These are phyloP conservation scores for Dioscorea dumetorum DNA, from an alignment of 106 monocot genomes.

Conservation along the genomic window DNA sequence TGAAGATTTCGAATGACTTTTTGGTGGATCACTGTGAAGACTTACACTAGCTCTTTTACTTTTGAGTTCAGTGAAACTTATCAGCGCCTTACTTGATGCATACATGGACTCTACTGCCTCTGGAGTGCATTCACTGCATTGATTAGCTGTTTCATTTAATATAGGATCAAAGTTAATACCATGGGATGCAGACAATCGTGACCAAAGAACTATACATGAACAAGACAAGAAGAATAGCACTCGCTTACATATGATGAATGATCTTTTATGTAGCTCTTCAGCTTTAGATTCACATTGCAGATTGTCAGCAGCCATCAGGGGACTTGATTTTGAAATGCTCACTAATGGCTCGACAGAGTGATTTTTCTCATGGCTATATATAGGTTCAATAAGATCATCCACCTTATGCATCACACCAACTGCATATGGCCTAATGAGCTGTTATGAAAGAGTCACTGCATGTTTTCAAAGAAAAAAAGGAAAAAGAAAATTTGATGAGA, in stretches of 20 bases:
- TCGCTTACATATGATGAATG: slow-evolving; percentile 28
- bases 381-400: slow-evolving; percentile 24
- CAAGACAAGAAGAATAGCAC: background rate
- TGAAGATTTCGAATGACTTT: slow-evolving; percentile 28
- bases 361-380: slow-evolving; percentile 19
- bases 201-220: slow-evolving; percentile 3
- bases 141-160: slow-evolving; percentile 28
- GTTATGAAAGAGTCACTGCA: slow-evolving; percentile 4
- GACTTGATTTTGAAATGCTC: slow-evolving; percentile 16
- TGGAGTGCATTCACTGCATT: slow-evolving; percentile 17
- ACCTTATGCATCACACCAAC: slow-evolving; percentile 26
- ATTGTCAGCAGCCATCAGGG: slow-evolving; percentile 8
- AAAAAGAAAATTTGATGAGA: background rate
- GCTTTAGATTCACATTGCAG: slow-evolving; percentile 26
- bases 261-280: slow-evolving; percentile 25
- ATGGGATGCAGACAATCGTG: too few relatives aligned
- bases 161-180: slow-evolving; percentile 4
- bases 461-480: slow-evolving; percentile 1
- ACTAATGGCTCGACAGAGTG: slow-evolving; percentile 18
- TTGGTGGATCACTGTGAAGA: slow-evolving; percentile 9
- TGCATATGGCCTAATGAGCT: slow-evolving; percentile 88
- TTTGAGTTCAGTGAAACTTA: slow-evolving; percentile 22
- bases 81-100: slow-evolving; percentile 17
- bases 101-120: slow-evolving; percentile 13
- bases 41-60: slow-evolving; percentile 20